Evolutionary conservation across 176 grass and related monocot species (phyloP).

Genomic region (Carex scoparia): DNA sequence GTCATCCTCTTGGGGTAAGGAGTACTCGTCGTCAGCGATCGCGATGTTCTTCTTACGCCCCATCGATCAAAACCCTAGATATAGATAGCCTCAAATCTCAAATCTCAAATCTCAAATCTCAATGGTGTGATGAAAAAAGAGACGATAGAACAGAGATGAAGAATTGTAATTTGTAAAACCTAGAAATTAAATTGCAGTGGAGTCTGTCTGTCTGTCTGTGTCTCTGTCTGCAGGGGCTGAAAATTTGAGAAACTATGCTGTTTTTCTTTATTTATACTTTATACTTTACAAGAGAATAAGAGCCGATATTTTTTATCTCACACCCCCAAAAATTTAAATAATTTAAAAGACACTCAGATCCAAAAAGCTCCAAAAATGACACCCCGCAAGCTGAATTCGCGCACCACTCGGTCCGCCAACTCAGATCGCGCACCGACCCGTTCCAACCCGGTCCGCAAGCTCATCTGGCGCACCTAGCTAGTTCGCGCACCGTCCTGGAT

Average conservation of each 20-base stretch:
- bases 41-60: conserved; percentile 87
- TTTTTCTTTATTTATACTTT: conserved; percentile 4
- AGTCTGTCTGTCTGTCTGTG: no score
- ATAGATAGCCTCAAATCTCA: background rate
- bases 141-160: background rate
- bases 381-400: no score
- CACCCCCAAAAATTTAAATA: no score
- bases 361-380: no score
- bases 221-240: conserved; percentile 8
- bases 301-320: no score
- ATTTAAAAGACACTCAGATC: no score
- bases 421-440: no score
- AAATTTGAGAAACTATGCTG: background rate
- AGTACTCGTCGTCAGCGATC: conserved; percentile 96
- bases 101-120: no score
- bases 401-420: no score
- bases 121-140: background rate
- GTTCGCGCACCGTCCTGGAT: no score
- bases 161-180: background rate
- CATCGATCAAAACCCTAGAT: conserved; percentile 38
- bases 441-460: no score
- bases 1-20: conserved; percentile 48
- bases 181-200: background rate
- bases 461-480: no score
- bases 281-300: background rate